These are phyloP conservation scores for Entomortierella beljakovae DNA, from an alignment of 192 early-diverging fungal genomes.

Conservation along the genomic window DNA sequence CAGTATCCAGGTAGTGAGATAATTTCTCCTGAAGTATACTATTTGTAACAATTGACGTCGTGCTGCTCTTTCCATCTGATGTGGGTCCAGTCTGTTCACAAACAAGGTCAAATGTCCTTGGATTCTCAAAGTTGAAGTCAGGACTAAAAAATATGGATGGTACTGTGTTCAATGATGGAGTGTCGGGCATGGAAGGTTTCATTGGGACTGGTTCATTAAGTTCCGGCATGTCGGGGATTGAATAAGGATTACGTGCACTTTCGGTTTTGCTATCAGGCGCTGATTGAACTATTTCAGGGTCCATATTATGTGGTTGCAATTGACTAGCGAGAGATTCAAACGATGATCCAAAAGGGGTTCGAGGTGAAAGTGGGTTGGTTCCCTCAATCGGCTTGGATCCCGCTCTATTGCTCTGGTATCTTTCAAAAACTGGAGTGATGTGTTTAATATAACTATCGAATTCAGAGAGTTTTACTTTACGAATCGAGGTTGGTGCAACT, in stretches of 20 bases:
- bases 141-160: constrained; percentile 90
- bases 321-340: constrained; percentile 60
- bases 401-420: constrained; percentile 79
- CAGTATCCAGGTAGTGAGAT: constrained; percentile 90
- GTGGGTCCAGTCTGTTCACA: constrained; percentile 78
- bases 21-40: constrained; percentile 89
- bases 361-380: constrained; percentile 54
- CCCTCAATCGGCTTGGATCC: constrained; percentile 25
- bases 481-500: constrained; percentile 69
- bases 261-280: constrained; percentile 63
- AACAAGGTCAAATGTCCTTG: constrained; percentile 88
- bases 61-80: constrained; percentile 51
- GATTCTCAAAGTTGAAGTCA: constrained; percentile 90
- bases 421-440: constrained; percentile 81
- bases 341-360: constrained; percentile 59
- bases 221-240: constrained; percentile 56
- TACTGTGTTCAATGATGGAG: constrained; percentile 84
- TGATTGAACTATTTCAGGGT: constrained; percentile 55
- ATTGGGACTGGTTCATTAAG: constrained; percentile 47
- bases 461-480: constrained; percentile 76
- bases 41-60: constrained; percentile 68
- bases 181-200: constrained; percentile 57
- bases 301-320: constrained; percentile 39
- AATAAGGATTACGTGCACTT: constrained; percentile 64
- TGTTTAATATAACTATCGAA: constrained; percentile 88